Evolutionary conservation across 345 rosid species (phyloP), one percentile per base, ranked within the genome.

Genomic region (Barbarea vulgaris): DNA sequence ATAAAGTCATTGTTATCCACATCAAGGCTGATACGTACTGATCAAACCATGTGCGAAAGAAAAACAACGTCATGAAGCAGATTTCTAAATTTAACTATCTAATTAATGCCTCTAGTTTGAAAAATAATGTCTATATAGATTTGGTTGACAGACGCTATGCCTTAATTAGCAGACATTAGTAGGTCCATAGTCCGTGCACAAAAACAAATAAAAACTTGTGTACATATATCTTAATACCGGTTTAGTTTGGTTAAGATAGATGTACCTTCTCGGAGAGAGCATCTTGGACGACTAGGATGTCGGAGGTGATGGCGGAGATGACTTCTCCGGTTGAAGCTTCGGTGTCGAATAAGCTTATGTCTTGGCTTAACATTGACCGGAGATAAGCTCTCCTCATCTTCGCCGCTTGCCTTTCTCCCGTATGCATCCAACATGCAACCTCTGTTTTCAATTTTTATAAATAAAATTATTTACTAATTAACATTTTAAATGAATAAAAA

Each of bases 401-500:
- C 6, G 96, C 96, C 0, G 97, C 99, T 41, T 92, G 99, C 71
- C 99, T 70, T 67, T 95, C 99, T 44, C 97, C 99, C 0, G 94
- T 92, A 56, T 95, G 87, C 99, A 95, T 95, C 99, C 99, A 95
- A 68, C 97, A 95, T 42, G 88, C 92, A 70, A 95, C 99, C 97
- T 95, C 99, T 95, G 52, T 56, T 61, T 70, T 21, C 44, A 76
- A n/a, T n/a, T n/a, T n/a, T 17, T 69, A 51, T 10, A 15, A 12
- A 33, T 9, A 28, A 12, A 1, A 1, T 19, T 8, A 19, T 27
- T 30, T 18, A n/a, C 15, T n/a, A 10, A 41, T 12, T 54, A 11
- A 18, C 13, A 42, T 4, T 3, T 39, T 0, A 1, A 25, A 9
- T 2, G 4, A 21, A 34, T n/a, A 51, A 39, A 51, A 50, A 25